Conservation (phyloP, 1,139 yeast genomes). For the Hanseniaspora gamundiae region DNA sequence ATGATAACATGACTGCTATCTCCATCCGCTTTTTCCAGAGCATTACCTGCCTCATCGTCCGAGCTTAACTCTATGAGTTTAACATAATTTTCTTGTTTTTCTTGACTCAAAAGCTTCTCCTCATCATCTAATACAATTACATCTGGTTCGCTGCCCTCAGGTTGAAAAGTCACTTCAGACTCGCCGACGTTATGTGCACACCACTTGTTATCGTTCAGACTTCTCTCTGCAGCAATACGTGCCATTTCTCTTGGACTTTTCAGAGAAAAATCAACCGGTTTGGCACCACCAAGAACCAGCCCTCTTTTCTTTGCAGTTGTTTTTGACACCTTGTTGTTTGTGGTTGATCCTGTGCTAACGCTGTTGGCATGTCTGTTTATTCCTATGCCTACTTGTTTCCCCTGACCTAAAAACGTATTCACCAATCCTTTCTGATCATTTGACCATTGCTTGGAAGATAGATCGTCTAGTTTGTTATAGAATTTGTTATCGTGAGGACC, state of each 20-base stretch:
- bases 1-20: slow-evolving; percentile 3
- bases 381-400: slow-evolving; percentile 38
- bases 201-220: slow-evolving; percentile 39
- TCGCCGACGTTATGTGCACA: slow-evolving; percentile 27
- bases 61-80: not conserved
- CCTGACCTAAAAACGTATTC: slow-evolving; percentile 35
- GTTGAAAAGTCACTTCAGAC: slow-evolving; percentile 18
- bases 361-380: slow-evolving; percentile 11
- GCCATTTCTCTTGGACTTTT: slow-evolving; percentile 35
- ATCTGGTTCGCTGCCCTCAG: slow-evolving; percentile 29
- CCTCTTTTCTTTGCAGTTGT: slow-evolving; percentile 10
- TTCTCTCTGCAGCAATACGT: slow-evolving; percentile 55
- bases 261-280: slow-evolving; percentile 10
- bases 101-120: slow-evolving; percentile 12
- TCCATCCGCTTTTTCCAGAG: not conserved
- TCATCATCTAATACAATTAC: slow-evolving; percentile 17
- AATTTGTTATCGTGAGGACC: slow-evolving; percentile 77
- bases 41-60: not conserved
- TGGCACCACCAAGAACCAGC: slow-evolving; percentile 9
- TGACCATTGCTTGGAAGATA: slow-evolving; percentile 46
- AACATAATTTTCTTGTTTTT: slow-evolving; percentile 6
- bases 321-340: slow-evolving; percentile 6
- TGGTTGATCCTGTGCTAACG: slow-evolving; percentile 28
- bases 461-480: slow-evolving; percentile 50
- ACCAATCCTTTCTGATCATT: slow-evolving; percentile 32